Base-by-base conservation (phyloP, 2,329 filamentous ascomycete genomes). In the Dactylellina cionopaga region DNA sequence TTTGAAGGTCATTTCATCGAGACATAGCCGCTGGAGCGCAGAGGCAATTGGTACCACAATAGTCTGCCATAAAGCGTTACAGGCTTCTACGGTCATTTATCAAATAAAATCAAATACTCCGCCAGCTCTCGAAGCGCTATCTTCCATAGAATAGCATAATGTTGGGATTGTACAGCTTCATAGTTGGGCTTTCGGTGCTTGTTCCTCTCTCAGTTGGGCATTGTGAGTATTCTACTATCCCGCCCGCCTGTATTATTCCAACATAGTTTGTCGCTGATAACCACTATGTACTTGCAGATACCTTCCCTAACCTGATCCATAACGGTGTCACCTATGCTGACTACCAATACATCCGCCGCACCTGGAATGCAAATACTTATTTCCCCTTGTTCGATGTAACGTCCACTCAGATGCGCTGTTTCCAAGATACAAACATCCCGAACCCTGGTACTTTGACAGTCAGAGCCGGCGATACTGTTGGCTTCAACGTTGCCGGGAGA, bases 341-440 rank as follows among this genome's bases (percentile, higher is more conserved):
- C 58, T 83, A 81, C 77, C 79, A 80, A 33, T 85, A 85, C 79
- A 82, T 85, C 75, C 83, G 84, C 71, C 77, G 75, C 31, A 68
- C 63, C 22, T 68, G 54, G 62, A 82, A 82, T 76, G 81, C 79
- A 19, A 59, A 68, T 41, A 73, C 41, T 33, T 82, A 83, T 79
- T 81, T 78, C 6, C 81, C 81, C 60, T 76, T 83, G 72, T 78
- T 77, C 49, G 81, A 82, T 59, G 75, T 81, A 43, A 80, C 77
- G 54, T 81, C 80, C 35, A 73, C 77, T 27, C 76, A 82, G 74
- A 76, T 81, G 54, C 79, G 82, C 39, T 85, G 82, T 77, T 84
- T 84, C 77, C 79, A 80, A 58, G 79, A 80, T 47, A 78, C 77
- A n/a, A 77, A 77, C 3, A 78, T 79, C 10, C 76, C 80, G 52